Percentiles rank a stretch among this genome's conserved stretches.
phyloP scores from a whole-genome alignment of 108 stramenopile species.

The Nannochloropsis granulata region DNA sequence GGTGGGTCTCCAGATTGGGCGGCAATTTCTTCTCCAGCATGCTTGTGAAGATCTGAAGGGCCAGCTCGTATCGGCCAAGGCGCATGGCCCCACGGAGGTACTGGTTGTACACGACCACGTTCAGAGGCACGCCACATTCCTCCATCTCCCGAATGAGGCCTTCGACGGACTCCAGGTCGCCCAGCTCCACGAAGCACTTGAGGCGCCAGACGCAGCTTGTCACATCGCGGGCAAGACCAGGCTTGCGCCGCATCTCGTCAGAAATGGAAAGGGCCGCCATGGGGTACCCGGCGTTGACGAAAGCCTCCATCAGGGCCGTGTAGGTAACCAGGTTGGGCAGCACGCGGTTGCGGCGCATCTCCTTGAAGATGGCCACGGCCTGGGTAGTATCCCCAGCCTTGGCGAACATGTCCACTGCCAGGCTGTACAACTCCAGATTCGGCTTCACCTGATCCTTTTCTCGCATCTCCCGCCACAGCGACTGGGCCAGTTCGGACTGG shows the following conservation, averaged over 20 bases:
- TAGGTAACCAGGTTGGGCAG: background rate
- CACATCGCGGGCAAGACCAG: background rate
- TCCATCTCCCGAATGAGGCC: background rate
- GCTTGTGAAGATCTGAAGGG: background rate
- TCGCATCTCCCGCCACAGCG: background rate
- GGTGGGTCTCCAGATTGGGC: background rate
- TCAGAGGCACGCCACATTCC: background rate
- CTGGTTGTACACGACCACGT: background rate
- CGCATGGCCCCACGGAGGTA: background rate
- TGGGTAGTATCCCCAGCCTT: background rate
- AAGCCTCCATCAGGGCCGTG: background rate
- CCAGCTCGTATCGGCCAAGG: background rate
- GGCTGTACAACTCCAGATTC: background rate
- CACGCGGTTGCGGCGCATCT: background rate
- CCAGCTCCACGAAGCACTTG: background rate
- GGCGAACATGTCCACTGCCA: background rate
- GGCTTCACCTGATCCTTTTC: background rate
- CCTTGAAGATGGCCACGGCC: background rate
- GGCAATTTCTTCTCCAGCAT: background rate
- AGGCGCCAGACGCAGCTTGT: background rate
- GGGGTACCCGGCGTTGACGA: background rate
- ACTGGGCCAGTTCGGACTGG: background rate
- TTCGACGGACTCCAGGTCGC: background rate
- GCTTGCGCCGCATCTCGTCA: background rate
- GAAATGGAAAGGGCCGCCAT: background rate